Base-by-base conservation (phyloP, 179 eudicot genomes). In the Spinacia oleracea region DNA sequence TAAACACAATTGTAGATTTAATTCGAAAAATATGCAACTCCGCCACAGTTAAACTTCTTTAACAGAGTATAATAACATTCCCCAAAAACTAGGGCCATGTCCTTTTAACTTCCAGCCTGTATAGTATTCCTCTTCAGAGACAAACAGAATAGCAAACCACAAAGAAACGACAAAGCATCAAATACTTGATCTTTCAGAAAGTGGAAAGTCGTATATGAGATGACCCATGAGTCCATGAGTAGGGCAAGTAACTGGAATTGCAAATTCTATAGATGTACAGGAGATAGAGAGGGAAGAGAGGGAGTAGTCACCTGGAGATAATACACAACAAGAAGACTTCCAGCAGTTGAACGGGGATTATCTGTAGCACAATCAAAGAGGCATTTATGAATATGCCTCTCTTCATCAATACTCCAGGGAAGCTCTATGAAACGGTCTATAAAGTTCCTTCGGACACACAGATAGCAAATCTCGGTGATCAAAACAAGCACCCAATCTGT, bases 251-350 rank as follows among this genome's bases (percentile, higher is more conserved):
- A 65, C 27, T 3, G 76, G 55, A n/a, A 15, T n/a, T 16, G 60
- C 63, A 0, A 4, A 29, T 35, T 12, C 43, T 25, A 51, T 23
- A 9, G 46, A 70, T 11, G 42, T 38, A 43, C 21, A 21, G 43
- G 4, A 43, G 14, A 12, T 18, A 58, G 40, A 67, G 76, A n/a
- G 23, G 46, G 27, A 42, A 35, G 12, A 23, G 16, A 5, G 35
- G 18, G 31, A 58, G 35, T n/a, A 34, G 31, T 81, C 87, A 93
- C 99, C 97, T 91, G 98, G 55, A 96, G 85, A 86, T 91, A 92
- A 84, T 85, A 96, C 81, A 96, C 96, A 56, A 92, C 97, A 79
- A 96, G 99, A 80, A 96, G 98, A 87, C 97, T 92, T 84, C 99
- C 99, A 70, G 80, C 72, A 65, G 85, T 76, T 66, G 88, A 51